Evolutionary conservation across 495 filamentous ascomycete species (phyloP), one percentile per base, ranked within the genome.

Genomic region (Platismatia glauca): DNA sequence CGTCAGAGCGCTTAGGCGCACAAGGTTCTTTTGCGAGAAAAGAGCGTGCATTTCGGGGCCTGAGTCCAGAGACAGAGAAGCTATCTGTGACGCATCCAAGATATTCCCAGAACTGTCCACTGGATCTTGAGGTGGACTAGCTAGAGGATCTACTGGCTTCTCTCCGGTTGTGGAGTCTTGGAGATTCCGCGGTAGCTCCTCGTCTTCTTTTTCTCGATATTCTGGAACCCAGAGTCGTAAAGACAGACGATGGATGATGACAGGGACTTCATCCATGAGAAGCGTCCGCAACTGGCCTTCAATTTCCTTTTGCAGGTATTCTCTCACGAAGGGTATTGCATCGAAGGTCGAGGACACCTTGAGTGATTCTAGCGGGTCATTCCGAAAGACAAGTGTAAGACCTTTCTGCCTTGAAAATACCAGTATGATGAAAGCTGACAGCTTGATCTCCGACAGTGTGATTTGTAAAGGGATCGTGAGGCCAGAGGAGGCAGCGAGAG

Each of bases 301-400:
- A 69, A 98, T 98, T 61, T 93, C 95, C 69, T 89, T 91, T 70
- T 98, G 94, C 55, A 98, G 79, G 73, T 97, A 98, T 71, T 97
- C 93, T 61, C 93, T 86, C 60, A 98, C 93, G 68, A 97, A 98
- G 13, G 93, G 93, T 68, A 98, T 98, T 15, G 94, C 96, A 76
- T 98, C 94, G 72, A 97, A 98, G 33, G 94, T 98, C 62, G 91
- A 96, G 4, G 94, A 97, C 64, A 98, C 94, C 77, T 97, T 97
- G 65, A 98, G 85, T 18, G 91, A 96, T 69, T 98, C 94, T 59
- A 98, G 84, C 3, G 94, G 94, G 74, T 98, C 94, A 80, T 98
- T 97, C 66, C 94, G 88, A 68, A 98, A 98, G 7, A 98, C 94
- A 41, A 98, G 78, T 0, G 94, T 98, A 55, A 98, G 81, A 11